phyloP scores from a whole-genome alignment of 2,329 filamentous ascomycete species.

The Truncatella angustata region DNA sequence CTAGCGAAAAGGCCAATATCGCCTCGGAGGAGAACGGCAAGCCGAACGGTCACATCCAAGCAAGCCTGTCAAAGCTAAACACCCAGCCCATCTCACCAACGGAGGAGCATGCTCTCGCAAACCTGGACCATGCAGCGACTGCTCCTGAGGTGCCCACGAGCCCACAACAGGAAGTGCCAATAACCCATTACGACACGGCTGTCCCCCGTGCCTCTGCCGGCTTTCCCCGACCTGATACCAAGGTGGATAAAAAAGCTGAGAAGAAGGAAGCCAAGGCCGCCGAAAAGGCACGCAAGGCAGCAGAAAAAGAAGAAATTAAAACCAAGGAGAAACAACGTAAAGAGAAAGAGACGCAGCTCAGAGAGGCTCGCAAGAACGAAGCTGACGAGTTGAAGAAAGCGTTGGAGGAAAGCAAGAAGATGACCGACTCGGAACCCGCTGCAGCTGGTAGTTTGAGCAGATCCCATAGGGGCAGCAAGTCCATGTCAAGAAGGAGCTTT shows the following conservation, averaged over 20 bases:
- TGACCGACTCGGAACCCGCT: too few relatives aligned
- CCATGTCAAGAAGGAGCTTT: constrained; percentile 74
- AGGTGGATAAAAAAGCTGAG: constrained; percentile 62
- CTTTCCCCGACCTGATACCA: constrained; percentile 32
- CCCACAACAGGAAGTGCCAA: constrained; percentile 24
- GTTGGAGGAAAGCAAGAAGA: constrained; percentile 51
- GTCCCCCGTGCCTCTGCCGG: constrained; percentile 16
- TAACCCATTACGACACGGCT: constrained; percentile 24
- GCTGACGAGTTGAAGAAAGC: constrained; percentile 59
- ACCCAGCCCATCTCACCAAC: constrained; percentile 46
- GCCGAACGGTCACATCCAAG: constrained; percentile 37
- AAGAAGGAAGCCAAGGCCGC: constrained; percentile 65
- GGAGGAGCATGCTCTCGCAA: constrained; percentile 51
- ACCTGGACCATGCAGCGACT: constrained; percentile 65
- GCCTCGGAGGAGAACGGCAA: constrained; percentile 45
- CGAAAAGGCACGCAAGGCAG: constrained; percentile 46
- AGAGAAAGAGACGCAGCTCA: constrained; percentile 31
- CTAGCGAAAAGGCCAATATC: constrained; percentile 55
- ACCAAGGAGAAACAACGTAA: constrained; percentile 42
- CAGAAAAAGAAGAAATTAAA: constrained; percentile 45
- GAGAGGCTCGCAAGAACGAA: constrained; percentile 41
- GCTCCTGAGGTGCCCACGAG: constrained; percentile 45
- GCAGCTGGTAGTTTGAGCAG: too few relatives aligned
- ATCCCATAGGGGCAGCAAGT: constrained; percentile 72
- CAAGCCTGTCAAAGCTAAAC: constrained; percentile 47